Evolutionary conservation across 371 early-diverging fungal species (phyloP).

Genomic region (Umbelopsis sp.): DNA sequence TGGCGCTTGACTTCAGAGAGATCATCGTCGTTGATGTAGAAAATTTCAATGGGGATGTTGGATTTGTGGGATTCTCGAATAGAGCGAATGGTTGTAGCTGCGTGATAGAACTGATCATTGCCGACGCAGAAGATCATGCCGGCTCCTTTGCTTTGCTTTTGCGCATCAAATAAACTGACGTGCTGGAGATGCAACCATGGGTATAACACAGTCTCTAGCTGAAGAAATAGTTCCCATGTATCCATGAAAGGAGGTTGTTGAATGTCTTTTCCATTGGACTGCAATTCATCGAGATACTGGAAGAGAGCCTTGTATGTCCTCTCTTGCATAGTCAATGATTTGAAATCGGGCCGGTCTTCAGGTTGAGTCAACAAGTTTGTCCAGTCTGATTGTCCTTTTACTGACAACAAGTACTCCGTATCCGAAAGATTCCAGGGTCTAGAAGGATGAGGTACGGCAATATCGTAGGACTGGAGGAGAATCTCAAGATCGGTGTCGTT

Average conservation of each 20-base stretch:
- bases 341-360: constrained; percentile 36
- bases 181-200: constrained; percentile 37
- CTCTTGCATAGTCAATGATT: constrained; percentile 33
- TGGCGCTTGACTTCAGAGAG: constrained; percentile 36
- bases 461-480: constrained; percentile 23
- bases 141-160: constrained; percentile 26
- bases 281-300: constrained; percentile 35
- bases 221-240: constrained; percentile 27
- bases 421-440: constrained; percentile 20
- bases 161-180: constrained; percentile 31
- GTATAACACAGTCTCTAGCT: constrained; percentile 27
- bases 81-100: constrained; percentile 30
- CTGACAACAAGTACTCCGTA: neutral
- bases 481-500: constrained; percentile 7
- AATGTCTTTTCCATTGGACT: constrained; percentile 29
- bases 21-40: constrained; percentile 61
- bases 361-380: constrained; percentile 24
- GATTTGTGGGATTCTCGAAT: constrained; percentile 50
- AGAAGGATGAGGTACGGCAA: constrained; percentile 25
- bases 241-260: constrained; percentile 24
- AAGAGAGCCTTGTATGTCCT: constrained; percentile 42
- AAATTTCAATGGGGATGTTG: constrained; percentile 68
- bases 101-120: constrained; percentile 33
- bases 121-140: constrained; percentile 40
- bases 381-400: constrained; percentile 24